Evolutionary conservation across 176 grass and related monocot genomes (phyloP).

Genomic region (Triticum aestivum): IWGSC_CS_RefSeq_v2.1 NC_057799.1:265849468-265849967

Average conservation of each 20-base stretch:
- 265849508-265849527: not conserved
- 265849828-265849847: conserved; percentile 66
- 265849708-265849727: conserved; percentile 20
- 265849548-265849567: not conserved
- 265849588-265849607: conserved; percentile 3
- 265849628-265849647: not conserved
- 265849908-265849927: conserved; percentile 66
- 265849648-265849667: not conserved
- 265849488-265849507: not conserved
- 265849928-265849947: conserved; percentile 84
- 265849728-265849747: conserved; percentile 44
- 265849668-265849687: conserved; percentile 4
- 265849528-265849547: not conserved
- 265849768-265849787: conserved; percentile 83
- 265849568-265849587: not conserved
- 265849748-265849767: conserved; percentile 97
- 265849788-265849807: conserved; percentile 94
- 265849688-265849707: not conserved
- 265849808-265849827: conserved; percentile 88
- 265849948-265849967: conserved; percentile 80
- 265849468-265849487: not conserved
- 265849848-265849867: not conserved
- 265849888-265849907: conserved; percentile 14
- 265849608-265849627: not conserved
- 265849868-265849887: conserved; percentile 17